phyloP scores from a whole-genome alignment of 768 basidiomycete species.

The Mycena alexandri region DNA sequence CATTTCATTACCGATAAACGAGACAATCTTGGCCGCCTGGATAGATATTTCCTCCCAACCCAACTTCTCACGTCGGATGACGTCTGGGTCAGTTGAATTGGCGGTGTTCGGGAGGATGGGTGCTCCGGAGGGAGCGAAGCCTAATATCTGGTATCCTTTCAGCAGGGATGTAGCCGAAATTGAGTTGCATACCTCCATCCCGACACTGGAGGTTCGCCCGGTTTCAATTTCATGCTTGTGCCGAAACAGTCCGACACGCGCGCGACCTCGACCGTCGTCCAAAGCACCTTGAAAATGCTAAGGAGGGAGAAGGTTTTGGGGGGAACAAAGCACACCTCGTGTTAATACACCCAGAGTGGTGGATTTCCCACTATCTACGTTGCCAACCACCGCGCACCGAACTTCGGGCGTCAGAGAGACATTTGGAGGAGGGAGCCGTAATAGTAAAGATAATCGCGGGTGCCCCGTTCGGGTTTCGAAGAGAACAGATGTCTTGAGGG shows the following conservation, averaged over 20 bases:
- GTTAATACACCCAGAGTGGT: constrained; percentile 96
- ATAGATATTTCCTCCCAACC: constrained; percentile 96
- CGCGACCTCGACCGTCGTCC: constrained; percentile 85
- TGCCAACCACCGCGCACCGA: constrained; percentile 95
- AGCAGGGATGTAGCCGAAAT: background rate
- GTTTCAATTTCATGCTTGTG: constrained; percentile 99
- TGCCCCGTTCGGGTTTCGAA: constrained; percentile 60
- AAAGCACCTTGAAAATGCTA: constrained; percentile 64
- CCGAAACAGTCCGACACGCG: constrained; percentile 90
- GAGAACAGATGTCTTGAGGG: constrained; percentile 67
- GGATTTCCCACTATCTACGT: constrained; percentile 94
- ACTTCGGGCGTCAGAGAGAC: constrained; percentile 91
- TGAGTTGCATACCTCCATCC: constrained; percentile 85
- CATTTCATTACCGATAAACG: constrained; percentile 79
- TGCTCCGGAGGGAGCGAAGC: constrained; percentile 81
- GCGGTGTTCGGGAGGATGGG: constrained; percentile 82
- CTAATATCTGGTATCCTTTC: constrained; percentile 74
- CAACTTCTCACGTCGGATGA: constrained; percentile 85
- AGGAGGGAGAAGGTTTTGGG: constrained; percentile 11
- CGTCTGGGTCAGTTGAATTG: constrained; percentile 69
- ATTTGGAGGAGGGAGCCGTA: constrained; percentile 82
- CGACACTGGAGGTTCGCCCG: constrained; percentile 94
- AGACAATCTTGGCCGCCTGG: constrained; percentile 91
- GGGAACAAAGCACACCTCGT: constrained; percentile 65
- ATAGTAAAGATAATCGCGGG: constrained; percentile 70